Conservation (phyloP, 192 early-diverging fungal species). For the Gonapodya sp. region DNA sequence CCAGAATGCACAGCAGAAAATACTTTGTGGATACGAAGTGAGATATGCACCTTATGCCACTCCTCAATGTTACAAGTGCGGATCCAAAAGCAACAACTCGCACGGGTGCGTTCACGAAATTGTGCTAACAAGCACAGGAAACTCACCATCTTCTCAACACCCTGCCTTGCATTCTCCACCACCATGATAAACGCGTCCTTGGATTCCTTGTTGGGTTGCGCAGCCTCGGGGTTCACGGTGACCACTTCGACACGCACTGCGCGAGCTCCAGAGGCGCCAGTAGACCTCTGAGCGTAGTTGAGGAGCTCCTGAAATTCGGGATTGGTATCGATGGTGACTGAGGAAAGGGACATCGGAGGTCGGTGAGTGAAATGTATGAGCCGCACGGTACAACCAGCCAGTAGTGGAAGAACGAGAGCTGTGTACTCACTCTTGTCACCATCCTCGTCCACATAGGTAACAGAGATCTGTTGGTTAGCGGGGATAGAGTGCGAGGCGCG, state of each 20-base stretch:
- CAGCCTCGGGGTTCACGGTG: neutral
- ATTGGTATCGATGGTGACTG: neutral
- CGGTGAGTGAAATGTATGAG: neutral
- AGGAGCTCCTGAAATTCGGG: neutral
- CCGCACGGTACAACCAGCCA: no score
- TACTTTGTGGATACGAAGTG: neutral
- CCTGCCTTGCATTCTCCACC: neutral
- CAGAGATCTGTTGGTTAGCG: neutral
- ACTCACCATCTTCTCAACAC: constrained; percentile 1
- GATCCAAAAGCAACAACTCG: no score
- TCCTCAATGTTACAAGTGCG: no score
- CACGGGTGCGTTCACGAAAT: no score
- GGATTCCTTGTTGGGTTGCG: neutral
- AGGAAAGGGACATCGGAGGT: no score
- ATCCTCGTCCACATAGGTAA: constrained; percentile 7
- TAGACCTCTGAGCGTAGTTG: neutral
- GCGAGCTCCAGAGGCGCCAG: neutral
- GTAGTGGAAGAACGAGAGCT: neutral
- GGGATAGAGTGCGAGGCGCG: neutral
- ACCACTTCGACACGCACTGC: constrained; percentile 1
- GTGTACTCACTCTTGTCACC: constrained; percentile 3
- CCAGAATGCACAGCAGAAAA: neutral
- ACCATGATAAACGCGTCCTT: neutral
- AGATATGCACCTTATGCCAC: no score
- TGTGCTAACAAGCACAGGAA: neutral